Percentiles rank a stretch among this genome's conserved stretches.
Evolutionary conservation across 768 basidiomycete genomes (phyloP).

Genomic region (Gyrodon lividus): DNA sequence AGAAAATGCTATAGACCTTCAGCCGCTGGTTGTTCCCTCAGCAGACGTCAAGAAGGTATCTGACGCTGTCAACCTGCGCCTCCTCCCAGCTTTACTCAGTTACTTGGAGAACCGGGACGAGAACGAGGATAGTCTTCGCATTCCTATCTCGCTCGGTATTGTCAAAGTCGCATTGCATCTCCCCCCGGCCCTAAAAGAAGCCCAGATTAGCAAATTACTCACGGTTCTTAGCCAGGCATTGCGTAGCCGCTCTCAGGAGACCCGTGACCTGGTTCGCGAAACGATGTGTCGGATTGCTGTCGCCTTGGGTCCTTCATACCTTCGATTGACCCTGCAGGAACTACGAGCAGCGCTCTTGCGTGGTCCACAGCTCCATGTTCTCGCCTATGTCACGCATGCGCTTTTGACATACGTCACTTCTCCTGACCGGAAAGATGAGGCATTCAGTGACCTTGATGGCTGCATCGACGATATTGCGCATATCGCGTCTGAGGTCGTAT

Average conservation of each 20-base stretch:
- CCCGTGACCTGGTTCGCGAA: conserved; percentile 81
- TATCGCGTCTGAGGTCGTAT: conserved; percentile 85
- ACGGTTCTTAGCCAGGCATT: conserved; percentile 87
- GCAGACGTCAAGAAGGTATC: conserved; percentile 46
- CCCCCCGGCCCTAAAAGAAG: conserved; percentile 57
- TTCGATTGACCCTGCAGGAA: conserved; percentile 74
- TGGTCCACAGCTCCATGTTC: conserved; percentile 91
- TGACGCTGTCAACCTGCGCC: conserved; percentile 70
- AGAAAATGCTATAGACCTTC: conserved; percentile 18
- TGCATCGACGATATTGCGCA: conserved; percentile 78
- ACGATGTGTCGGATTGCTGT: conserved; percentile 79
- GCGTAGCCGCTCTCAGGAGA: conserved; percentile 92
- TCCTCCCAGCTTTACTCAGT: conserved; percentile 76
- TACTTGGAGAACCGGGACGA: conserved; percentile 85
- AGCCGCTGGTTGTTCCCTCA: conserved; percentile 1
- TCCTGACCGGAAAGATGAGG: conserved; percentile 44
- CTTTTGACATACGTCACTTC: conserved; percentile 79
- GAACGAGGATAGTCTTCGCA: conserved; percentile 79
- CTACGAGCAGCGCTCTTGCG: conserved; percentile 81
- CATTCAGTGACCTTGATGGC: conserved; percentile 67
- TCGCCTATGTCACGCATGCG: conserved; percentile 82
- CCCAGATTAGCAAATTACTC: conserved; percentile 72
- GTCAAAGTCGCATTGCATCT: conserved; percentile 81
- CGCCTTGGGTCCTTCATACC: conserved; percentile 68
- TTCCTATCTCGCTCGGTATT: conserved; percentile 87